phyloP scores from a whole-genome alignment of 495 filamentous ascomycete species.

The Talaromyces wortmannii region DNA sequence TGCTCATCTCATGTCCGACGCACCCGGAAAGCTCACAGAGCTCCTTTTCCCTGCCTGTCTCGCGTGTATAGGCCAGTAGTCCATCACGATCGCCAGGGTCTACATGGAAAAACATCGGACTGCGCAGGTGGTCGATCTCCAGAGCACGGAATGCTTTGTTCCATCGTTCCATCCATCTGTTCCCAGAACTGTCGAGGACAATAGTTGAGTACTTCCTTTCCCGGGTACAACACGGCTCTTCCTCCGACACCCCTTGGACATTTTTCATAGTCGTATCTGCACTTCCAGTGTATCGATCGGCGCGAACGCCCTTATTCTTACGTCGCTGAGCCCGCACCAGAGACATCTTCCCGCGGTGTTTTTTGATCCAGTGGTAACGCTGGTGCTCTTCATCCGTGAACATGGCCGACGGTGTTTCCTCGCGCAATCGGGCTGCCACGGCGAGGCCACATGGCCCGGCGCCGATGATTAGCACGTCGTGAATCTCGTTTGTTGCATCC shows the following conservation, averaged over 20 bases:
- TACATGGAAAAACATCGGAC: conserved; percentile 63
- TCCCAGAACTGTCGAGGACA: conserved; percentile 46
- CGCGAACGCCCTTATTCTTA: background rate
- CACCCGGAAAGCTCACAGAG: conserved; percentile 52
- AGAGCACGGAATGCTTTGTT: conserved; percentile 46
- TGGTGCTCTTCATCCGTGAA: conserved; percentile 63
- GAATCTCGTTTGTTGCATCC: conserved; percentile 21
- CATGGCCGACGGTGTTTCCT: conserved; percentile 54
- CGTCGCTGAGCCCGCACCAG: conserved; percentile 23
- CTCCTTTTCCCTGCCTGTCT: conserved; percentile 40
- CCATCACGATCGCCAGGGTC: conserved; percentile 59
- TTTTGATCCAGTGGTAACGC: conserved; percentile 58
- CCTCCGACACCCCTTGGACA: background rate
- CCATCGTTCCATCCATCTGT: conserved; percentile 52
- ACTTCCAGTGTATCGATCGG: background rate
- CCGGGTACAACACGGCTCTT: background rate
- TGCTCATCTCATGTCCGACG: conserved; percentile 58
- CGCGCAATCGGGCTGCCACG: conserved; percentile 50
- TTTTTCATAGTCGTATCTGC: background rate
- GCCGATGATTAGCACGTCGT: conserved; percentile 55
- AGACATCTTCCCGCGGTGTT: conserved; percentile 40
- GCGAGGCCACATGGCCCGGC: conserved; percentile 58
- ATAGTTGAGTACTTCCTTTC: conserved; percentile 15
- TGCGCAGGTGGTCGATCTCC: conserved; percentile 52
- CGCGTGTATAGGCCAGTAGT: conserved; percentile 51